Evolutionary conservation across 1,139 yeast species (phyloP), one percentile per base, ranked within the genome.

Genomic region (Dujonia santamariae): DNA sequence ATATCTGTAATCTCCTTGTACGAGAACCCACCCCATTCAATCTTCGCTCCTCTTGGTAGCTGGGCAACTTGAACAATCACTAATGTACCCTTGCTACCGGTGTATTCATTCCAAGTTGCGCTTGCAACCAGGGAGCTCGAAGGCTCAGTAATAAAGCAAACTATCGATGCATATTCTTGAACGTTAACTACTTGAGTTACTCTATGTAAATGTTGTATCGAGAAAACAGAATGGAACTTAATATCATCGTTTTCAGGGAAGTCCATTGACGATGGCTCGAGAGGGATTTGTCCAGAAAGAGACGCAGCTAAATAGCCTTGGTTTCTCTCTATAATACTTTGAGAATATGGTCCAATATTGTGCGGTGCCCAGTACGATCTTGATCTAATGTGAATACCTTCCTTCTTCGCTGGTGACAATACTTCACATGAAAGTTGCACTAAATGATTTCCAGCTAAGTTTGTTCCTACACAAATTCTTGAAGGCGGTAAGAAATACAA

Each of bases 361-460:
- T 95, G 94, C 0, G 98, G 98, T 0, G 97, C 97, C 98, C 98
- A 92, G 54, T 83, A 88, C 19, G 96, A 87, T 38, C 92, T 69
- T 1, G 97, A 87, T 47, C 92, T 87, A 4, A 92, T 86, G 52
- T 92, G 97, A 17, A 92, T 63, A 0, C 97, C 97, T 27, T 62
- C 62, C 45, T 79, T 78, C 32, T 51, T 39, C 2, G 9, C 15
- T 7, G 35, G 16, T 11, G 19, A 18, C 4, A 32, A 54, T 2
- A 71, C 68, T 4, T 71, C 61, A 24, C 85, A 78, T 0, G 95
- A 84, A 9, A 88, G 51, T 44, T 78, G 84, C 2, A 82, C 53
- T 5, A 57, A 50, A 18, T 39, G 39, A 0, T 55, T 53, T 1
- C 44, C 36, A 1, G 80, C 65, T 2, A 81, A 50, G 0, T 49